Base-by-base conservation (phyloP, 371 early-diverging fungal species). In the Phascolomyces articulosus region DNA sequence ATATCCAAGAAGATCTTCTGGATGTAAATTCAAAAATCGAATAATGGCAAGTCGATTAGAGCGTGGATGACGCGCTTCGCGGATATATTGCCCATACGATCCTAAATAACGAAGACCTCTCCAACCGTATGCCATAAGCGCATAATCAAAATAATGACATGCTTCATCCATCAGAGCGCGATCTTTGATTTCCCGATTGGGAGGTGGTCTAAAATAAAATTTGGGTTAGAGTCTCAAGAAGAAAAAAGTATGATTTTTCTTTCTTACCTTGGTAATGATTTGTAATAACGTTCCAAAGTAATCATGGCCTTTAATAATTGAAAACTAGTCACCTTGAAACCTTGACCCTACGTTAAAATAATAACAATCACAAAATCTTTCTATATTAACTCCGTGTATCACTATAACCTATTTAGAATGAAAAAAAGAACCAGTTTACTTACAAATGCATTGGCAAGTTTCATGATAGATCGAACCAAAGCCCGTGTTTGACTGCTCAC, bases 311-410 rank as follows among this genome's bases (percentile, higher is more conserved):
- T 70, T 27, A 70, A 23, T 8, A 70, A 44, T 11, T 60, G 63
- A 15, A 70, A 53, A 41, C 63, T 60, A 1, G 66, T 70, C 24
- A 70, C 70, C n/a, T 66, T 70, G 24, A 70, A 70, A 13, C 70
- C 94, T 72, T 93, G 92, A 27, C 87, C 86, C 79, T 74, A 60
- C n/a, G n/a, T n/a, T n/a, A n/a, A n/a, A n/a, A n/a, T n/a, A n/a
- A n/a, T n/a, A n/a, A 20, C n/a, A 62, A n/a, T n/a, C 7, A 44
- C 11, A n/a, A 34, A 4, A 58, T 58, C 29, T 44, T 2, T 54
- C 31, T 55, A 47, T 26, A 23, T 26, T 6, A 31, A 26, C 40
- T 58, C 2, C 20, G 26, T 53, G 13, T 4, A 48, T 41, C n/a
- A n/a, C n/a, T n/a, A n/a, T n/a, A n/a, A n/a, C n/a, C n/a, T n/a